Percentiles rank a stretch among this genome's conserved stretches.
These are phyloP conservation scores for Blastocystis sp. DNA, from an alignment of 352 stramenopile species.

Conservation along the genomic window DNA sequence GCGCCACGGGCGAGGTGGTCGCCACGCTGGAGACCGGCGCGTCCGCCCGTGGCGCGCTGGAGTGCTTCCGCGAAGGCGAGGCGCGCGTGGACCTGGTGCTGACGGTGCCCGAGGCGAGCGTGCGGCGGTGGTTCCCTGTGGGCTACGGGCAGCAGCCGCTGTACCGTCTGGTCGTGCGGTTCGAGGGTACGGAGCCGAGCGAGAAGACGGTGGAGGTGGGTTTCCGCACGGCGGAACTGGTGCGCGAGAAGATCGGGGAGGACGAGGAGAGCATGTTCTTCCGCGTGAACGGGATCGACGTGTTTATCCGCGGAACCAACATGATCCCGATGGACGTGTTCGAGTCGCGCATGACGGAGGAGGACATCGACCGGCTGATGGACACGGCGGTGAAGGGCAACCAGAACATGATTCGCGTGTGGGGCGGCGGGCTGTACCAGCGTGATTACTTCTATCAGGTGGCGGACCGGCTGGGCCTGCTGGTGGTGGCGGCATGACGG, in stretches of 20 bases:
- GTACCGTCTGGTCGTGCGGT: background rate
- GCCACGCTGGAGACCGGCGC: background rate
- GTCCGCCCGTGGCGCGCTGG: background rate
- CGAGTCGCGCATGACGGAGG: conserved; percentile 49
- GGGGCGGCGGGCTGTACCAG: conserved; percentile 83
- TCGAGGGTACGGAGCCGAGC: background rate
- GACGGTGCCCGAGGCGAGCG: background rate
- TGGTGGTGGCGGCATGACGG: conserved; percentile 65
- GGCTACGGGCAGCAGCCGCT: conserved; percentile 42
- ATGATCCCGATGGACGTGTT: conserved; percentile 71
- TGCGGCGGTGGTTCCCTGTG: conserved; percentile 38
- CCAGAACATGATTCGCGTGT: conserved; percentile 78
- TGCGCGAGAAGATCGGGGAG: conserved; percentile 54
- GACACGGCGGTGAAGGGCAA: conserved; percentile 55
- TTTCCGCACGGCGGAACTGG: conserved; percentile 49
- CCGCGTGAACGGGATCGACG: conserved; percentile 64
- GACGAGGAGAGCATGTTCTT: conserved; percentile 70
- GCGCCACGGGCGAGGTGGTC: background rate
- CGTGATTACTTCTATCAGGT: conserved; percentile 80
- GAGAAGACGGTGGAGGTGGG: conserved; percentile 29
- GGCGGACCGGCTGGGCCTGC: conserved; percentile 80
- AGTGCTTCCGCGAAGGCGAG: conserved; percentile 3
- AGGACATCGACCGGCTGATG: conserved; percentile 49
- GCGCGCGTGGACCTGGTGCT: conserved; percentile 9
- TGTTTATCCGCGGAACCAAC: conserved; percentile 67